Evolutionary conservation across 2,329 filamentous ascomycete species (phyloP).

Genomic region (Lachnellula arida): DNA sequence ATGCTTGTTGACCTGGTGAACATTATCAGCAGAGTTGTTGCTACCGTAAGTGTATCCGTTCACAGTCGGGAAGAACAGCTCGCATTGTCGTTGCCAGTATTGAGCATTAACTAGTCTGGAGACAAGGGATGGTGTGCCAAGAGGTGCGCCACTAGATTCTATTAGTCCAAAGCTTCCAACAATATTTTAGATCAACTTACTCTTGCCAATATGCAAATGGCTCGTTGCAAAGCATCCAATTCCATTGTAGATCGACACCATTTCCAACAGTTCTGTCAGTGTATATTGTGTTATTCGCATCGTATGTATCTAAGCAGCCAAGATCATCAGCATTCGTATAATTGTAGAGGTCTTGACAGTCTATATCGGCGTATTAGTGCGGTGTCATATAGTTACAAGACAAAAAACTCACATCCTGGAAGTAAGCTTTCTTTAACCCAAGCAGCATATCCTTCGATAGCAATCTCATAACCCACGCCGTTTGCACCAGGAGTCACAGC

Average conservation of each 20-base stretch:
- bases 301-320: constrained; percentile 51
- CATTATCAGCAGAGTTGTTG: constrained; percentile 39
- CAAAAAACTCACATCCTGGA: constrained; percentile 41
- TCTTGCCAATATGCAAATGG: constrained; percentile 55
- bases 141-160: constrained; percentile 39
- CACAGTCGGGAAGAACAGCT: constrained; percentile 48
- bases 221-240: constrained; percentile 60
- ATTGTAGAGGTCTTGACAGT: constrained; percentile 41
- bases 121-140: constrained; percentile 41
- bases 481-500: constrained; percentile 31
- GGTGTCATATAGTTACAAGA: neutral
- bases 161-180: constrained; percentile 1
- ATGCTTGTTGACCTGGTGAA: constrained; percentile 44
- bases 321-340: constrained; percentile 41
- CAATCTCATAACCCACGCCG: constrained; percentile 50
- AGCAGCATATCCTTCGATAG: constrained; percentile 49
- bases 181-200: constrained; percentile 28
- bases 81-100: constrained; percentile 54
- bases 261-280: constrained; percentile 46
- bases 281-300: constrained; percentile 44
- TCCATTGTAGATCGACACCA: constrained; percentile 47
- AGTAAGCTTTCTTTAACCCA: constrained; percentile 45
- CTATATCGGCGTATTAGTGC: constrained; percentile 23
- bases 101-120: constrained; percentile 45
- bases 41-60: constrained; percentile 46